Base-by-base conservation (phyloP, 1,284 basidiomycete species). In the Moniliella sp. region DNA sequence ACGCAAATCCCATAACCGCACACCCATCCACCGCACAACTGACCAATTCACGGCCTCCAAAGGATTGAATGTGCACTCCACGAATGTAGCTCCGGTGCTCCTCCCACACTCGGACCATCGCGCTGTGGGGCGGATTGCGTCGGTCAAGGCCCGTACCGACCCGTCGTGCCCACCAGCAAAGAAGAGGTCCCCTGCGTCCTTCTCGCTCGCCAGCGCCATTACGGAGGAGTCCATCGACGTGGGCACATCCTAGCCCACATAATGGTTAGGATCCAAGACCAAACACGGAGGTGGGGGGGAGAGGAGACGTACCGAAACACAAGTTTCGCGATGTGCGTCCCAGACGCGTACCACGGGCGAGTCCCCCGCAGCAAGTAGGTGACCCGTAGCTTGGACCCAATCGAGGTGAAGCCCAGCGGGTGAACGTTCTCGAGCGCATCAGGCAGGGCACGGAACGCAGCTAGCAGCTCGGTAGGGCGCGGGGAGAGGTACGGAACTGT, bases 111-210 rank as follows among this genome's bases (percentile, higher is more conserved):
- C 78, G 67, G 4, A 88, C 76, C 26, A 86, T 73, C n/a, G 78
- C 72, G 36, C 80, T 73, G 12, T 82, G 76, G 33, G 81, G 75
- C 38, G 79, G 74, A 18, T 83, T 64, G 9, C 91, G 73, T 27
- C 80, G 75, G 64, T 99, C 91, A 61, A 94, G 1, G 94, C 67
- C 45, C 81, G 77, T 18, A 97, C 72, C 2, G 71, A 70, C 5
- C 91, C 91, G 61, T 97, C 83, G 2, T 79, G 88, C 56, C 94
- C 94, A 32, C 84, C 76, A 2, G 83, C 79, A 13, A 81, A 68
- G 60, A 93, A 84, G 5, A 77, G 74, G 34, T 80, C 76, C 5
- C 75, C 71, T 0, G 76, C 71, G 19, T 76, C 72, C 15, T 71
- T 70, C 46, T 93, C 84, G 12, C 78, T 78, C 3, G 72, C 68